Evolutionary conservation across 768 basidiomycete genomes (phyloP).

Genomic region (Suillus lakei): DNA sequence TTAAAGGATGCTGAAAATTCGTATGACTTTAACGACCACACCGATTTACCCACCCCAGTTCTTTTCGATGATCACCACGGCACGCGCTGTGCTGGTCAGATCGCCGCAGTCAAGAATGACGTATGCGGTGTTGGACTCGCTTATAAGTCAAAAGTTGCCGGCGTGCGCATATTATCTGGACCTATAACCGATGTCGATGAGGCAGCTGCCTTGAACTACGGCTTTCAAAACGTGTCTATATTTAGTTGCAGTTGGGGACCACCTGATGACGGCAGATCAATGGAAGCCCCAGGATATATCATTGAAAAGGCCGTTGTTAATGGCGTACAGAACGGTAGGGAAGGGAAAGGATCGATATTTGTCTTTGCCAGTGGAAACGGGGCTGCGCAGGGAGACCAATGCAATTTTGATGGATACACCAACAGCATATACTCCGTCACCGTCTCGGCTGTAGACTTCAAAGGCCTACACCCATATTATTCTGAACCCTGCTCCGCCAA

Average conservation of each 20-base stretch:
- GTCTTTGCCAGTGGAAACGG: constrained; percentile 99
- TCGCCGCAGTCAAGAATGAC: constrained; percentile 90
- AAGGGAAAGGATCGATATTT: constrained; percentile 89
- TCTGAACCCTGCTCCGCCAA: constrained; percentile 98
- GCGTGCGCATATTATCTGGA: constrained; percentile 93
- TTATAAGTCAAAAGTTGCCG: constrained; percentile 89
- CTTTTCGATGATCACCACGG: constrained; percentile 95
- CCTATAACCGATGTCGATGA: constrained; percentile 96
- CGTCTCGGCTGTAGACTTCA: constrained; percentile 92
- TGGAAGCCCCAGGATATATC: constrained; percentile 92
- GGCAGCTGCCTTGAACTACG: constrained; percentile 93
- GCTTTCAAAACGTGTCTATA: constrained; percentile 88
- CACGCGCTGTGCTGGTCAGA: constrained; percentile 96
- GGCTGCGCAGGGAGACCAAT: constrained; percentile 89
- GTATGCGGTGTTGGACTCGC: constrained; percentile 96
- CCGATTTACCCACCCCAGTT: constrained; percentile 82
- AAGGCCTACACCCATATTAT: constrained; percentile 94
- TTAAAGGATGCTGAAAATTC: constrained; percentile 82
- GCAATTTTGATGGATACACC: constrained; percentile 99
- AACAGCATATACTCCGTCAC: constrained; percentile 97
- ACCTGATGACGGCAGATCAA: constrained; percentile 89
- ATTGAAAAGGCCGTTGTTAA: constrained; percentile 95
- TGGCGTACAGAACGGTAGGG: constrained; percentile 88
- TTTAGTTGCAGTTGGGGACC: constrained; percentile 99
- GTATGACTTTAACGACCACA: constrained; percentile 96